Percentiles rank a stretch among this genome's conserved stretches.
Evolutionary conservation across 116 monocot species (phyloP).

Genomic region (Cymodocea nodosa): DNA sequence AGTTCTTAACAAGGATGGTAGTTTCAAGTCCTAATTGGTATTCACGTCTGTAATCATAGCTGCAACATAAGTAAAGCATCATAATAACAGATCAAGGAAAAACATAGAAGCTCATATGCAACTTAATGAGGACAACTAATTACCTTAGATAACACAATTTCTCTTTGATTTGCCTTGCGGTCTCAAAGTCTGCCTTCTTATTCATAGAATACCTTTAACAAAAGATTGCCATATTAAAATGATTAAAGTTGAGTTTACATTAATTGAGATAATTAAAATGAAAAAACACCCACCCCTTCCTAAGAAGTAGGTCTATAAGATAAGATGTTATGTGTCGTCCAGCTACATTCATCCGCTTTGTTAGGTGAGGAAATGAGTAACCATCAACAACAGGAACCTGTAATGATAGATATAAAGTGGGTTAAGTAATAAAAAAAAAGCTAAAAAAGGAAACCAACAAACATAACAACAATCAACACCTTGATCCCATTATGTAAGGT

Average conservation of each 20-base stretch:
- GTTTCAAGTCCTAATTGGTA: slow-evolving; percentile 94
- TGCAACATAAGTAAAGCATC: slow-evolving; percentile 19
- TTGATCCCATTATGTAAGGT: too few relatives aligned
- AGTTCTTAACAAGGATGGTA: slow-evolving; percentile 93
- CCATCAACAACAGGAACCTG: slow-evolving; percentile 98
- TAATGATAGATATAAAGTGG: background rate
- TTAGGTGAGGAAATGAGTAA: slow-evolving; percentile 94
- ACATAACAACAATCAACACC: too few relatives aligned
- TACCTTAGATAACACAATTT: slow-evolving; percentile 89
- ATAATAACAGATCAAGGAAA: background rate
- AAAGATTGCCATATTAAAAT: slow-evolving; percentile 7
- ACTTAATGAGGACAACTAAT: slow-evolving; percentile 3
- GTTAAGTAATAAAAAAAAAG: slow-evolving; percentile 3
- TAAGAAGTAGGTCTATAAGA: slow-evolving; percentile 82
- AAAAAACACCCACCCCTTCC: slow-evolving; percentile 56
- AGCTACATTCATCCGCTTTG: slow-evolving; percentile 98
- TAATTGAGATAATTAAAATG: background rate
- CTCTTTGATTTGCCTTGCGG: slow-evolving; percentile 84
- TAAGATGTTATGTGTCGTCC: slow-evolving; percentile 98
- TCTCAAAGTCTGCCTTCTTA: slow-evolving; percentile 91
- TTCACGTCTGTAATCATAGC: slow-evolving; percentile 97
- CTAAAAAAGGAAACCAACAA: background rate
- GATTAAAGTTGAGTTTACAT: background rate
- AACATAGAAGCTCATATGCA: background rate
- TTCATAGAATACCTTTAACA: slow-evolving; percentile 81